Conservation (phyloP, 2,329 filamentous ascomycete species). For the Aspergillus sojae region DNA sequence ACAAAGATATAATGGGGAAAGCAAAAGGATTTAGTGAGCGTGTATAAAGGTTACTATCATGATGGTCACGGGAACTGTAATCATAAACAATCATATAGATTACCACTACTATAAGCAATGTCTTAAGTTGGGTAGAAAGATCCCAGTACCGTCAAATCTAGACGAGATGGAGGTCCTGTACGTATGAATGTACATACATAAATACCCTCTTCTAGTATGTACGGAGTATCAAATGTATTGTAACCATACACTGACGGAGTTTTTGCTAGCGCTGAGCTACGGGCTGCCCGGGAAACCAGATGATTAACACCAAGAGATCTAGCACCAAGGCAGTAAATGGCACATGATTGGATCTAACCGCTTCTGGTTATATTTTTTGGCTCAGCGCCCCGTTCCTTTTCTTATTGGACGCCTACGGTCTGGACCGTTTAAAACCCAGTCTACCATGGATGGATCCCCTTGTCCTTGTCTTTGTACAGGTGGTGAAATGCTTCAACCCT, state of each 20-base stretch:
- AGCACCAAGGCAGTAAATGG: neutral
- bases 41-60: neutral
- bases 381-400: neutral
- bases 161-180: neutral
- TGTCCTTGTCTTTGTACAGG: too few relatives aligned
- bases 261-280: neutral
- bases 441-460: too few relatives aligned
- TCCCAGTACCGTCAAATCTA: neutral
- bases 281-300: constrained; percentile 19
- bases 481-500: neutral
- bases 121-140: neutral
- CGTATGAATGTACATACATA: neutral
- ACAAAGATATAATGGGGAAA: neutral
- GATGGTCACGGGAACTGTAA: neutral
- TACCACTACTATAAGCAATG: neutral
- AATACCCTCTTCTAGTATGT: neutral
- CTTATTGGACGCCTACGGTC: neutral
- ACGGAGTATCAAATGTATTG: neutral
- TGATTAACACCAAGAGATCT: neutral
- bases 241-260: neutral
- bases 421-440: neutral
- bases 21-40: neutral
- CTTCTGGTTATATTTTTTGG: neutral
- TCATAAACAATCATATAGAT: neutral
- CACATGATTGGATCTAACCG: neutral